A percentile compares a stretch with the other conserved stretches of the same genome.
Evolutionary conservation across 2,329 filamentous ascomycete genomes (phyloP).

Genomic region (Bisporella sp.): DNA sequence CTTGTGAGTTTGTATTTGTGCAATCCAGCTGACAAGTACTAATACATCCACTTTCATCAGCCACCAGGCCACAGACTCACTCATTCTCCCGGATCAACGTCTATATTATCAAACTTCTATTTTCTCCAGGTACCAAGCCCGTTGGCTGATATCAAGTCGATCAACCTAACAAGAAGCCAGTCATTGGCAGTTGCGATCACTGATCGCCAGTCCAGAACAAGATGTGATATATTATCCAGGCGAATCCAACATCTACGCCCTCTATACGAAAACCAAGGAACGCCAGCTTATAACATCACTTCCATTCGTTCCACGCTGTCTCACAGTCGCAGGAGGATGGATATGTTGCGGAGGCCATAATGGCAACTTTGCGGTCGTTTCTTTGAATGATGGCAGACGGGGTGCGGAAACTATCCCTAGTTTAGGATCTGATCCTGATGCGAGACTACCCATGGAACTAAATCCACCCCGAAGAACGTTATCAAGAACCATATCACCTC

Average conservation of each 20-base stretch:
- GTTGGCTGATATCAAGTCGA: conserved; percentile 39
- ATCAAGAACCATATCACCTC: conserved; percentile 6
- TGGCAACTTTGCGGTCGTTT: conserved; percentile 61
- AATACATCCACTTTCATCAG: conserved; percentile 30
- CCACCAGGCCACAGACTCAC: conserved; percentile 56
- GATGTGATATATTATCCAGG: conserved; percentile 81
- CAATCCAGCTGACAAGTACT: too few relatives aligned
- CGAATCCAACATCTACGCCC: conserved; percentile 61
- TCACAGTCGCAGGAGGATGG: conserved; percentile 82
- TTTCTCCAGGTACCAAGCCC: conserved; percentile 47
- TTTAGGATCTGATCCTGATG: conserved; percentile 42
- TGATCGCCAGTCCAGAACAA: conserved; percentile 73
- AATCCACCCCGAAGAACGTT: conserved; percentile 22
- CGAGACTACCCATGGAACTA: conserved; percentile 46
- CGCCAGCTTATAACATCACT: conserved; percentile 67
- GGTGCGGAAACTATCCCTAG: conserved; percentile 1
- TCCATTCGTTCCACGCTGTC: conserved; percentile 71
- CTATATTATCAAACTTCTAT: conserved; percentile 55
- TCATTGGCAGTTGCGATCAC: conserved; percentile 84
- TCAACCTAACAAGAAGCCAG: conserved; percentile 34
- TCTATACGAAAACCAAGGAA: conserved; percentile 63
- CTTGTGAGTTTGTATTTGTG: conserved; percentile 33
- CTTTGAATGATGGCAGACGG: conserved; percentile 15
- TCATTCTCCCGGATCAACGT: conserved; percentile 53
- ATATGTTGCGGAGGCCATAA: conserved; percentile 84